phyloP scores from a whole-genome alignment of 805 yeast species.

The Saccharomycopsis oosterbeekiorum region DNA sequence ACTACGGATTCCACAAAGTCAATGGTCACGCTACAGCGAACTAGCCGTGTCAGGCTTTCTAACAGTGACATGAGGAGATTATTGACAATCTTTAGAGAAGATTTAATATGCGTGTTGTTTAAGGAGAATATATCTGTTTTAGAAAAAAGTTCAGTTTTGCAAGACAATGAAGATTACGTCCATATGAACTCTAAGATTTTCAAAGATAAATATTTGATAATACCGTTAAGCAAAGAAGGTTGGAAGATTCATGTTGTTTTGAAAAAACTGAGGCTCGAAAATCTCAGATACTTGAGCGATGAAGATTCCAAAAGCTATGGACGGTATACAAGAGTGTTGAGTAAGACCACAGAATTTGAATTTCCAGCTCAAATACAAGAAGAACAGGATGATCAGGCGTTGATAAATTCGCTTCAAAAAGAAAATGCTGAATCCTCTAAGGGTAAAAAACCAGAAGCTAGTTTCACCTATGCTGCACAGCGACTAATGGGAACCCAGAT shows the following conservation, averaged over 20 bases:
- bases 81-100: constrained; percentile 1
- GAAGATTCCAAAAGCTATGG: neutral
- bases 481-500: constrained; percentile 5
- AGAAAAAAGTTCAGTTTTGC: neutral
- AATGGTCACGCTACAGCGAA: constrained; percentile 5
- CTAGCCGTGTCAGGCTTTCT: constrained; percentile 9
- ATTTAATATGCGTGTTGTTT: constrained; percentile 6
- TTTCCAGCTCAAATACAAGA: neutral
- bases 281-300: neutral
- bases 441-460: neutral
- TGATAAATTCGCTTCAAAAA: neutral
- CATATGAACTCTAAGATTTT: neutral
- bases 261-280: constrained; percentile 7
- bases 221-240: constrained; percentile 1
- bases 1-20: constrained; percentile 2
- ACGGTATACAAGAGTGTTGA: neutral
- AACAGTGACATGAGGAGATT: constrained; percentile 6
- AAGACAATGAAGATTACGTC: neutral
- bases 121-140: constrained; percentile 2
- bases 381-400: neutral
- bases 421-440: neutral
- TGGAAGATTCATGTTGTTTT: constrained; percentile 13
- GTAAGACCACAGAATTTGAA: neutral
- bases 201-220: constrained; percentile 6
- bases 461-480: neutral